Conservation (phyloP, 2,329 filamentous ascomycete genomes). For the Cyphellophora europaea region DNA sequence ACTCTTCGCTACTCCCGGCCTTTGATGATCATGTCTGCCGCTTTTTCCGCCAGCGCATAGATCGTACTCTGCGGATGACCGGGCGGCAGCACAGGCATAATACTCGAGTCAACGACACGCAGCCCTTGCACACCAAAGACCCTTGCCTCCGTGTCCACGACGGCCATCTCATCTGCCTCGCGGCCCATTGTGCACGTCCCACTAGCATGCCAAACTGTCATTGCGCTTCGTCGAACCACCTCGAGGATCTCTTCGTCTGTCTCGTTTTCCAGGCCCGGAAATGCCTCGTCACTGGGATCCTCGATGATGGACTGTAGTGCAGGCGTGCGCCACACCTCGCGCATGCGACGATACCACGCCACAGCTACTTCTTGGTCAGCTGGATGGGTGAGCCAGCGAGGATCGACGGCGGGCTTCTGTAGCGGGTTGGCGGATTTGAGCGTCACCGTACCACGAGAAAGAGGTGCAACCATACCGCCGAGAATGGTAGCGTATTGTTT, state of each 20-base stretch:
- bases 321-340: conserved; percentile 17
- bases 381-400: conserved; percentile 7
- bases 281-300: conserved; percentile 14
- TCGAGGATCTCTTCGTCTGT: conserved; percentile 20
- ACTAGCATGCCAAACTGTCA: conserved; percentile 25
- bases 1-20: conserved; percentile 5
- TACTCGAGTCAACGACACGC: conserved; percentile 26
- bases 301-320: conserved; percentile 13
- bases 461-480: conserved; percentile 20
- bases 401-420: conserved; percentile 14
- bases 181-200: conserved; percentile 30
- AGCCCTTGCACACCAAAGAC: conserved; percentile 23
- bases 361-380: conserved; percentile 11
- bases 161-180: conserved; percentile 20
- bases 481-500: conserved; percentile 23
- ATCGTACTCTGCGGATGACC: conserved; percentile 34
- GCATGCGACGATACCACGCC: conserved; percentile 5
- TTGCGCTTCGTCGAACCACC: conserved; percentile 20
- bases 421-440: conserved; percentile 15
- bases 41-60: conserved; percentile 36
- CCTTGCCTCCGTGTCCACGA: conserved; percentile 23
- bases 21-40: conserved; percentile 15
- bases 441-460: conserved; percentile 19
- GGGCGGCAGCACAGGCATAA: conserved; percentile 26
- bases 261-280: conserved; percentile 8